These are phyloP conservation scores for Paulinella micropora DNA, from an alignment of 78 protist species.

Conservation along the genomic window DNA sequence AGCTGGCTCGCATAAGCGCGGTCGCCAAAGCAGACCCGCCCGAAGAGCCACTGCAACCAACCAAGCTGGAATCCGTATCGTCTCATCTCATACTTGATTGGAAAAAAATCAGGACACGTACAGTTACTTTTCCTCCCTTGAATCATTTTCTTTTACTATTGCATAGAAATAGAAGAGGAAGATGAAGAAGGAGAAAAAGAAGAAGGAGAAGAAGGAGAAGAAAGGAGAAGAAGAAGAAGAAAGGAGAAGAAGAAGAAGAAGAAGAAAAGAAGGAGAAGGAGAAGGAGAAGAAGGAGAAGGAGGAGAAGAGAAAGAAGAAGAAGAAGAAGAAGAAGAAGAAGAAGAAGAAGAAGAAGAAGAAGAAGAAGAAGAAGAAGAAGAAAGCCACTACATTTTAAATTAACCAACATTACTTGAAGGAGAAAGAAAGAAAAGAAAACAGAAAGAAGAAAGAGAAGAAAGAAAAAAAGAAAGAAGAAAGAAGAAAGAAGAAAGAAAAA, in stretches of 20 bases:
- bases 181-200: too few species aligned
- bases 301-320: neutral
- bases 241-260: neutral
- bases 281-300: neutral
- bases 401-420: neutral
- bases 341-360: neutral
- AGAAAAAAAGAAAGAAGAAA: neutral
- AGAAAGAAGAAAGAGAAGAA: too few species aligned
- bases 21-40: too few species aligned
- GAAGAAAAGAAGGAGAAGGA: neutral
- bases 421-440: neutral
- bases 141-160: neutral
- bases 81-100: too few species aligned
- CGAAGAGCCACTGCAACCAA: too few species aligned
- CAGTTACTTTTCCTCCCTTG: too few species aligned
- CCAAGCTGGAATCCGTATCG: too few species aligned
- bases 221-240: neutral
- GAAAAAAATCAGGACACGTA: too few species aligned
- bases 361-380: neutral
- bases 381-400: neutral
- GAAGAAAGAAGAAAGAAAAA: neutral
- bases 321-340: slow-evolving; percentile 23
- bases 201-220: neutral
- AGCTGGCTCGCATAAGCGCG: too few species aligned
- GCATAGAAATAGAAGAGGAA: neutral